These are phyloP conservation scores for Lactarius pseudohatsudake DNA, from an alignment of 768 basidiomycete species.

Conservation along the genomic window DNA sequence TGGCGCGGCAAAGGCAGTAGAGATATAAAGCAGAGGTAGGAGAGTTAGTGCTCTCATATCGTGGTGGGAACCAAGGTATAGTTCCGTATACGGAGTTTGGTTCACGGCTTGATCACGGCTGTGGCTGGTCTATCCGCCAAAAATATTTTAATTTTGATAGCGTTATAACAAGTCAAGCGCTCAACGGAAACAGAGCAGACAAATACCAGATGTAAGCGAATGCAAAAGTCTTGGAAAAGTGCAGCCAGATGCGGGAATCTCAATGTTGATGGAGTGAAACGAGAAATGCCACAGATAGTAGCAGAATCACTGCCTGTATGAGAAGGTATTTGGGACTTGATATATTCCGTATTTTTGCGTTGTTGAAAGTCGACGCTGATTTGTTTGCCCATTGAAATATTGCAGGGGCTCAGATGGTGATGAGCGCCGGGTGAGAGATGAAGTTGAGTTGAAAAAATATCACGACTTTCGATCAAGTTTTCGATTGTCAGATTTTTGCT, in stretches of 20 bases:
- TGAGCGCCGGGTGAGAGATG: slow-evolving; percentile 15
- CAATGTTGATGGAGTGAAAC: slow-evolving; percentile 16
- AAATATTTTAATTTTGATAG: slow-evolving; percentile 24
- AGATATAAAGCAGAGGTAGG: slow-evolving; percentile 39
- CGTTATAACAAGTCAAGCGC: slow-evolving; percentile 5
- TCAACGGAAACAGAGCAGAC: slow-evolving; percentile 6
- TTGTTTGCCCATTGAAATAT: slow-evolving; percentile 24
- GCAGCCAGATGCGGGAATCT: slow-evolving; percentile 15
- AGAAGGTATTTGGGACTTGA: slow-evolving; percentile 27
- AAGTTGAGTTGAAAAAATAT: slow-evolving; percentile 21
- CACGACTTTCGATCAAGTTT: slow-evolving; percentile 9
- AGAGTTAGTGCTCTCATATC: slow-evolving; percentile 43
- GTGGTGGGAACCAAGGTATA: neutral
- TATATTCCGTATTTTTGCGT: slow-evolving; percentile 25
- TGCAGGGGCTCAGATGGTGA: slow-evolving; percentile 20
- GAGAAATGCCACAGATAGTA: slow-evolving; percentile 28
- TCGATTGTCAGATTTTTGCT: slow-evolving; percentile 17
- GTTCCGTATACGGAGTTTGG: neutral
- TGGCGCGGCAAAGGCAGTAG: slow-evolving; percentile 40
- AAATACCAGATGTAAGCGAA: slow-evolving; percentile 20
- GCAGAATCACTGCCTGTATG: slow-evolving; percentile 23
- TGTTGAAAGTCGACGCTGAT: slow-evolving; percentile 4
- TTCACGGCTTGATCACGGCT: neutral
- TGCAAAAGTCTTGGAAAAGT: slow-evolving; percentile 6
- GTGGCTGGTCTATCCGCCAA: neutral